Conservation (phyloP, 1,284 basidiomycete genomes). For the Ganoderma lingzhi region DNA sequence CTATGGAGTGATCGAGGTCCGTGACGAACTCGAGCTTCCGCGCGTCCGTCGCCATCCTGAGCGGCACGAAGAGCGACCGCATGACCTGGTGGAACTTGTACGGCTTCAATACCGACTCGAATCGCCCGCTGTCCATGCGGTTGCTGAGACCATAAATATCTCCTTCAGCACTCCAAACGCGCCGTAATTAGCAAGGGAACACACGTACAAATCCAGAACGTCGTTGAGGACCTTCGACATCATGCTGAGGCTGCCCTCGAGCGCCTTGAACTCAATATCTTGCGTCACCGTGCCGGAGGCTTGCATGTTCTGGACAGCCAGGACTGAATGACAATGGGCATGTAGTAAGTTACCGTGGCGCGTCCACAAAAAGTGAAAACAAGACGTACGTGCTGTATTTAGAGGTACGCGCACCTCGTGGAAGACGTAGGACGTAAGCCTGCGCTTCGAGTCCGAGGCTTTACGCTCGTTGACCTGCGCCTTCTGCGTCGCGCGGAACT, state of each 20-base stretch:
- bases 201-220: slow-evolving; percentile 80
- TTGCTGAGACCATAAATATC: slow-evolving; percentile 40
- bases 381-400: slow-evolving; percentile 81
- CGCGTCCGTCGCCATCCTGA: slow-evolving; percentile 79
- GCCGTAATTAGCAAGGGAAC: no score
- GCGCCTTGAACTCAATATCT: slow-evolving; percentile 82
- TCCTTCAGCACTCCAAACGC: neutral
- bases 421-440: slow-evolving; percentile 71
- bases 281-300: slow-evolving; percentile 72
- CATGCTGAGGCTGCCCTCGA: slow-evolving; percentile 86
- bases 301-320: slow-evolving; percentile 92
- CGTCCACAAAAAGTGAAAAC: neutral
- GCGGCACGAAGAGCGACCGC: slow-evolving; percentile 79
- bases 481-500: slow-evolving; percentile 81
- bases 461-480: slow-evolving; percentile 87
- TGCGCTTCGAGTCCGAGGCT: slow-evolving; percentile 81
- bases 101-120: slow-evolving; percentile 78
- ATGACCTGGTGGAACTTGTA: slow-evolving; percentile 89
- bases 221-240: slow-evolving; percentile 95
- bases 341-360: neutral
- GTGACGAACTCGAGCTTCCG: slow-evolving; percentile 74
- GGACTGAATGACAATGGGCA: slow-evolving; percentile 50
- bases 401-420: slow-evolving; percentile 88
- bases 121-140: slow-evolving; percentile 83
- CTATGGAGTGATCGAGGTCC: slow-evolving; percentile 78